Evolutionary conservation across 1,284 basidiomycete species (phyloP), one percentile per base, ranked within the genome.

Genomic region (Sporisorium scitamineum): DNA sequence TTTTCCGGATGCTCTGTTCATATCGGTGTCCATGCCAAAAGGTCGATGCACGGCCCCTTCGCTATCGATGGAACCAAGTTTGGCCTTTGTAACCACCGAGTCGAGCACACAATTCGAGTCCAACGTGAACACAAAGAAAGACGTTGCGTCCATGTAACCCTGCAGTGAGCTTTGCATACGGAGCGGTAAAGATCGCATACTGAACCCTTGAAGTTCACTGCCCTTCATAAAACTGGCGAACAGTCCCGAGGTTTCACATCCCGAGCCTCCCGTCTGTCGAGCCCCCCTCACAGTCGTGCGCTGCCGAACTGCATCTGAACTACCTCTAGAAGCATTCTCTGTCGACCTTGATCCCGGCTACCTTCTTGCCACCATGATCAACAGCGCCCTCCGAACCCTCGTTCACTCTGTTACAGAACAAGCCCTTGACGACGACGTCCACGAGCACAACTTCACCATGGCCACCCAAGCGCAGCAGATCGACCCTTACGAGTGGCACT

Each of bases 401-500:
- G n/a, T 55, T 10, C 11, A 27, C 22, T 65, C 62, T 3, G 31
- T 34, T 3, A 48, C 55, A 22, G 61, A 65, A 41, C 48, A 59
- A 4, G 24, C 31, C 1, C 37, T 57, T n/a, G n/a, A n/a, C 31
- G 41, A 64, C 52, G 57, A 55, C 42, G 20, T 45, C 32, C 27
- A 22, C 51, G 24, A 58, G 9, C 29, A 50, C 11, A 20, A 63
- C 29, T 44, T 41, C 50, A 45, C 34, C 16, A 69, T 59, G 60
- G 52, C 66, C 2, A 18, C 51, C 5, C 54, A 58, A 32, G 50
- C 27, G 20, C 51, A 20, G 6, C 65, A 45, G 47, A n/a, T 47
- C 11, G 44, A 62, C 7, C 58, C 54, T 11, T 62, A 54, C 55
- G 62, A 71, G 22, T 71, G 62, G 63, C 55, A 52, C 27, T 44